Evolutionary conservation across 805 yeast species (phyloP).

Genomic region (Spathaspora hagerdaliae): DNA sequence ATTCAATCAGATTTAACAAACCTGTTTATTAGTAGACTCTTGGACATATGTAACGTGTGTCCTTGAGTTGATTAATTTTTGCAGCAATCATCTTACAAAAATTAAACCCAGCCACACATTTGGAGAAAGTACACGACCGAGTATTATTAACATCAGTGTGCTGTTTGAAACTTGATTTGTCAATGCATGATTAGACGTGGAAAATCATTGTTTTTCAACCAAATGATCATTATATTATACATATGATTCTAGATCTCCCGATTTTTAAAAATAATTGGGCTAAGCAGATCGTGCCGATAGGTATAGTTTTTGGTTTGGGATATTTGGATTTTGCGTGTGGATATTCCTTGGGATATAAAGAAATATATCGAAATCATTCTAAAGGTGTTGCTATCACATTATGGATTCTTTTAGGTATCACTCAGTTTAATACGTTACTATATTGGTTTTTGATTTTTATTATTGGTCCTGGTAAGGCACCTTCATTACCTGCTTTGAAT

Average conservation of each 20-base stretch:
- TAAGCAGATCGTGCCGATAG: constrained; percentile 23
- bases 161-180: no score
- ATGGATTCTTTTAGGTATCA: constrained; percentile 26
- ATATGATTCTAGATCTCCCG: neutral
- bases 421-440: constrained; percentile 14
- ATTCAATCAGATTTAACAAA: no score
- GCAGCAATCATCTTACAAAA: no score
- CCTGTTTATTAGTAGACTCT: no score
- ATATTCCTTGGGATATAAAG: constrained; percentile 43
- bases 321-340: constrained; percentile 43
- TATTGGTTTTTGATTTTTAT: constrained; percentile 45
- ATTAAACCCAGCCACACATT: no score
- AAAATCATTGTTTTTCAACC: no score
- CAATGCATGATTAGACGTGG: no score
- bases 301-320: constrained; percentile 25
- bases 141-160: no score
- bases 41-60: no score
- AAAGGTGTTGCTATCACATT: constrained; percentile 32
- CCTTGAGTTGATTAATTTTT: no score
- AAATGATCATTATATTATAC: no score
- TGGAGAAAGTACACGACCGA: no score
- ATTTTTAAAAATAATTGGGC: neutral
- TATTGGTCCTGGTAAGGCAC: constrained; percentile 57
- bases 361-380: constrained; percentile 25
- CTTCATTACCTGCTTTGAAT: constrained; percentile 33